Percentiles rank a stretch among this genome's conserved stretches.
phyloP scores from a whole-genome alignment of 257 asterid species.

The Solanum megistacrolobum region DNA sequence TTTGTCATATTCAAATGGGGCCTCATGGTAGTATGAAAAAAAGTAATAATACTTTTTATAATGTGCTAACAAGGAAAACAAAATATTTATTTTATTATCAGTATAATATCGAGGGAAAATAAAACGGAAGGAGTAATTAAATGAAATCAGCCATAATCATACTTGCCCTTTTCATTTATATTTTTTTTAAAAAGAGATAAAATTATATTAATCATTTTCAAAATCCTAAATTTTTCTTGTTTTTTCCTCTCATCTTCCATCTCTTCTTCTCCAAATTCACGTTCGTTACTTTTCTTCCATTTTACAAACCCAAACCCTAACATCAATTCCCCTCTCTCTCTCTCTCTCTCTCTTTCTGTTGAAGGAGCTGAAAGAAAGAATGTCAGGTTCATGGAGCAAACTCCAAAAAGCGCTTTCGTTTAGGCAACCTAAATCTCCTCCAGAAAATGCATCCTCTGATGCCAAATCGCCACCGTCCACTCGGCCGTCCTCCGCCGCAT shows the following conservation, averaged over 20 bases:
- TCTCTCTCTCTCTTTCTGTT: background rate
- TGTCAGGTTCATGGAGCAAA: slow-evolving; percentile 25
- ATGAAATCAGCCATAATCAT: background rate
- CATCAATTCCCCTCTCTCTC: background rate
- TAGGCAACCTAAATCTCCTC: background rate
- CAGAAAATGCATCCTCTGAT: background rate
- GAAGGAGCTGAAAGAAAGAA: background rate
- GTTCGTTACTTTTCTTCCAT: background rate
- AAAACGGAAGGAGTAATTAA: background rate
- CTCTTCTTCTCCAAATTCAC: background rate
- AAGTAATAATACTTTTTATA: background rate
- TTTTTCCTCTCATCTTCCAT: background rate
- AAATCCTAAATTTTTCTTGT: background rate
- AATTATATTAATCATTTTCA: background rate
- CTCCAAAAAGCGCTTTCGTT: slow-evolving; percentile 18
- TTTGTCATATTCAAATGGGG: background rate
- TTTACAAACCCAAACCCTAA: background rate
- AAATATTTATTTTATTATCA: background rate
- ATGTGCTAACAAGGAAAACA: background rate
- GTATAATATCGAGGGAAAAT: background rate
- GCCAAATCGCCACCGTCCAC: background rate
- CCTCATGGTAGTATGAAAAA: background rate
- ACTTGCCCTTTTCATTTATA: background rate
- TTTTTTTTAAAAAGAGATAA: background rate
- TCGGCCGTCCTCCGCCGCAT: background rate